A percentile compares a stretch with the other conserved stretches of the same genome.
Evolutionary conservation across 768 basidiomycete genomes (phyloP).

Genomic region (Leccinum rimulosum): DNA sequence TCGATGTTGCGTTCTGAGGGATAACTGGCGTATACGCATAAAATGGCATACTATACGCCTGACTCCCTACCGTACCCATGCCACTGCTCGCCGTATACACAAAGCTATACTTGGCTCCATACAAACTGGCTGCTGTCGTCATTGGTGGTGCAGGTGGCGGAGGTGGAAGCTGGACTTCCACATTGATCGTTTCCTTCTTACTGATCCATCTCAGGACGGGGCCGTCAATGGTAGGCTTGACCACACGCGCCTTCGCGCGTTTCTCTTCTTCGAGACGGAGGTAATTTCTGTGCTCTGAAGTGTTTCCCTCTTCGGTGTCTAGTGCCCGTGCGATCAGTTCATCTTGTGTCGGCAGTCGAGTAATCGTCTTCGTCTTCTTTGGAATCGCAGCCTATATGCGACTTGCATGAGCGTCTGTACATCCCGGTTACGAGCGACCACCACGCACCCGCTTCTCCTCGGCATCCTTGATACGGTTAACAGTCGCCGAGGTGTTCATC

Average conservation of each 20-base stretch:
- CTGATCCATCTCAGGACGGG: conserved; percentile 74
- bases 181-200: conserved; percentile 54
- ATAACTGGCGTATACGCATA: conserved; percentile 22
- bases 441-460: conserved; percentile 56
- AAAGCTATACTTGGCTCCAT: conserved; percentile 20
- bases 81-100: conserved; percentile 16
- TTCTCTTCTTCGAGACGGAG: conserved; percentile 81
- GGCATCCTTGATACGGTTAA: conserved; percentile 59
- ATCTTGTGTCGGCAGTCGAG: conserved; percentile 66
- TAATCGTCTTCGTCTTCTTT: conserved; percentile 56
- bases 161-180: conserved; percentile 28
- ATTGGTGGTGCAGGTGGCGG: conserved; percentile 30
- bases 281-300: conserved; percentile 74
- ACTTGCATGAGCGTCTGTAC: background rate
- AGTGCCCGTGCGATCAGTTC: conserved; percentile 81
- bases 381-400: conserved; percentile 51
- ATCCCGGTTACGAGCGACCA: background rate
- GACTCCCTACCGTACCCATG: conserved; percentile 11
- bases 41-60: conserved; percentile 27
- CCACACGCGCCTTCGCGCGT: conserved; percentile 58
- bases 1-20: conserved; percentile 10
- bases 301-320: conserved; percentile 85
- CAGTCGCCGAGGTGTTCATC: conserved; percentile 68
- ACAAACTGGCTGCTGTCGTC: conserved; percentile 12
- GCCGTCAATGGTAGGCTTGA: conserved; percentile 59